phyloP scores from a whole-genome alignment of 257 asterid species.

The Solanum commersonii region DNA sequence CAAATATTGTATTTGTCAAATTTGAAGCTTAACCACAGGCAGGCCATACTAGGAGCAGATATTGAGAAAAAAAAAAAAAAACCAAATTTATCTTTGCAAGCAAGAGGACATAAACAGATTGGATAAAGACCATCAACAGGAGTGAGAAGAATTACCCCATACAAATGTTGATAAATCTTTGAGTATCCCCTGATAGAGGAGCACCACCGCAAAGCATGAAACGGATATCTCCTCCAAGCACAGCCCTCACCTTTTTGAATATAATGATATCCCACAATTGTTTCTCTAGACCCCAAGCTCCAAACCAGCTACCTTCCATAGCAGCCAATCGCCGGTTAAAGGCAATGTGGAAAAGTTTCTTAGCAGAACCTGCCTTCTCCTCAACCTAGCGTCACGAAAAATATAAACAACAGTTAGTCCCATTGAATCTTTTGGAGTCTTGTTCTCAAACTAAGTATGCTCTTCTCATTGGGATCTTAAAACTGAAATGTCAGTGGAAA shows the following conservation, averaged over 20 bases:
- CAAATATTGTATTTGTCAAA: background rate
- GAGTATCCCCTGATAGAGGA: slow-evolving; percentile 87
- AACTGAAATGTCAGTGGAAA: background rate
- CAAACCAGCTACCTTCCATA: slow-evolving; percentile 86
- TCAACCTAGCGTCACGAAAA: slow-evolving; percentile 45
- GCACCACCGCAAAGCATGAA: slow-evolving; percentile 99
- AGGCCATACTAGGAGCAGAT: background rate
- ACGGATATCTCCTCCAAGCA: slow-evolving; percentile 85
- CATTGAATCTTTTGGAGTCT: background rate
- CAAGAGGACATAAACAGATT: background rate
- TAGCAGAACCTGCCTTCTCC: slow-evolving; percentile 73
- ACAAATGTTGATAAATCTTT: slow-evolving; percentile 90
- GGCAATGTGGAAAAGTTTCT: slow-evolving; percentile 63
- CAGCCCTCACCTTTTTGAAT: slow-evolving; percentile 54
- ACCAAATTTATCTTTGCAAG: background rate
- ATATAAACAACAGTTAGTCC: slow-evolving; percentile 4
- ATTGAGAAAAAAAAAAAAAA: background rate
- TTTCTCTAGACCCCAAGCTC: slow-evolving; percentile 77
- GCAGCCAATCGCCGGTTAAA: slow-evolving; percentile 62
- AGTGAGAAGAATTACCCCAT: slow-evolving; percentile 55
- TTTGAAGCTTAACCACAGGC: background rate
- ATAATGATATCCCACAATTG: slow-evolving; percentile 57
- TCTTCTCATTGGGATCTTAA: background rate
- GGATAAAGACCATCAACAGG: background rate
- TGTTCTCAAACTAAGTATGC: background rate